Evolutionary conservation across 2,329 filamentous ascomycete species (phyloP), one percentile per base, ranked within the genome.

Genomic region (Dendrostoma leiphaemia): DNA sequence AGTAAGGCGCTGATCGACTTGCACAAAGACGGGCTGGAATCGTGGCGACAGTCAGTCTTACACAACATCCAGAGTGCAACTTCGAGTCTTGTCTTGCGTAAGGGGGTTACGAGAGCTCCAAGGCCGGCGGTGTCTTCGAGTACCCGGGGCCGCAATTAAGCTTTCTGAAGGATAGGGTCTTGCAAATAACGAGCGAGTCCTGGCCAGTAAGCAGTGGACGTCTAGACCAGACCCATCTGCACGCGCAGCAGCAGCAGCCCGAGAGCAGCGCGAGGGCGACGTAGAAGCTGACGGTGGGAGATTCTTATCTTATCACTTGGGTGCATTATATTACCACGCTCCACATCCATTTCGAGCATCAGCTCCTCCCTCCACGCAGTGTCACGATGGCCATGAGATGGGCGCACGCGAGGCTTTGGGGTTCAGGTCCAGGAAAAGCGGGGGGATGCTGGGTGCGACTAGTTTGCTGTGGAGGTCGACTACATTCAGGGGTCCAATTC

Each of bases 401-500:
- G 51, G 38, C 35, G 28, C 38, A 48, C 21, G 52, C 31, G 24
- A 34, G 46, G 46, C 29, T 37, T 17, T 31, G 32, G 37, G 28
- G 35, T 54, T 23, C 32, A 54, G 24, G 38, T 44, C 31, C 37
- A 29, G 52, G 29, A 40, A 44, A 45, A 38, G 37, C 37, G 52
- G 52, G 52, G 19, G 31, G 26, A 24, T 4, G 29, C 38, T 23
- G 52, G 52, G 44, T 29, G 26, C 38, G 31, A 45, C 37, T 50
- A 46, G 52, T n/a, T n/a, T 6, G 34, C 34, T 51, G 48, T 41
- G 24, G 34, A 17, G 24, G n/a, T 31, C 32, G 21, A 34, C n/a
- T 26, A 26, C 19, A 21, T 31, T 32, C 48, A 51, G 53, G 47
- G 48, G 41, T 31, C 47, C 46, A 29, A 29, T 34, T n/a, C 19